Evolutionary conservation across 371 early-diverging fungal species (phyloP).

Genomic region (Capillidium heterosporum): DNA sequence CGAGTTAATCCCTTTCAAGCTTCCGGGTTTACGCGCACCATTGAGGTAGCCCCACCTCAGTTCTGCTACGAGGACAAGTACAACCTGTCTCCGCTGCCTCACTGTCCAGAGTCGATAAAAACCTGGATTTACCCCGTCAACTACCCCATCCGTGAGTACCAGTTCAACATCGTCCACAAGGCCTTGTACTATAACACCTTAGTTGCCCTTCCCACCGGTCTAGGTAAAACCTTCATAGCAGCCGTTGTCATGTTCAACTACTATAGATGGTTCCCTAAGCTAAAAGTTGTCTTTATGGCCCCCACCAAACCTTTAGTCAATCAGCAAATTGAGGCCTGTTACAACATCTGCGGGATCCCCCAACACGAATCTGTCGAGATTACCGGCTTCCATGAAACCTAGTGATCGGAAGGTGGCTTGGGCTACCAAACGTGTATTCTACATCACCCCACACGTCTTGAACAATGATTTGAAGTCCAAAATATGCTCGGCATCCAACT

Average conservation of each 20-base stretch:
- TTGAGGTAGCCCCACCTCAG: no score
- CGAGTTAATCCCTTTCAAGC: no score
- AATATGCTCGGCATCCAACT: conserved; percentile 26
- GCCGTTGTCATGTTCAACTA: conserved; percentile 90
- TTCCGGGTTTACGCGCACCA: no score
- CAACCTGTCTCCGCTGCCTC: background rate
- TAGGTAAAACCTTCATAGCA: conserved; percentile 93
- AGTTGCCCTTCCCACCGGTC: conserved; percentile 74
- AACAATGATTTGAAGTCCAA: conserved; percentile 59
- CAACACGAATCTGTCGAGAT: conserved; percentile 46
- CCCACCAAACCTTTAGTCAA: conserved; percentile 82
- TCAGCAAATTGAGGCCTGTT: conserved; percentile 82
- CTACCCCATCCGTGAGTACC: conserved; percentile 64
- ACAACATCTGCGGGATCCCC: conserved; percentile 44
- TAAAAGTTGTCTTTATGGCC: conserved; percentile 78
- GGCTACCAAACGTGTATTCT: conserved; percentile 50
- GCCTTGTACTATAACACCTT: conserved; percentile 71
- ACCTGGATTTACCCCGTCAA: conserved; percentile 74
- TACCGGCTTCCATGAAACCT: conserved; percentile 45
- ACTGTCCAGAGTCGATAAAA: conserved; percentile 18
- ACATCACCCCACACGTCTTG: conserved; percentile 76
- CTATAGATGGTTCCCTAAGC: conserved; percentile 83
- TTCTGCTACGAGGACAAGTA: background rate
- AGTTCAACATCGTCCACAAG: conserved; percentile 63
- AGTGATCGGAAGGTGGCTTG: conserved; percentile 30